Percentiles rank a stretch among this genome's conserved stretches.
Conservation (phyloP, 1,139 yeast species). For the Taiozyma onychis region DNA sequence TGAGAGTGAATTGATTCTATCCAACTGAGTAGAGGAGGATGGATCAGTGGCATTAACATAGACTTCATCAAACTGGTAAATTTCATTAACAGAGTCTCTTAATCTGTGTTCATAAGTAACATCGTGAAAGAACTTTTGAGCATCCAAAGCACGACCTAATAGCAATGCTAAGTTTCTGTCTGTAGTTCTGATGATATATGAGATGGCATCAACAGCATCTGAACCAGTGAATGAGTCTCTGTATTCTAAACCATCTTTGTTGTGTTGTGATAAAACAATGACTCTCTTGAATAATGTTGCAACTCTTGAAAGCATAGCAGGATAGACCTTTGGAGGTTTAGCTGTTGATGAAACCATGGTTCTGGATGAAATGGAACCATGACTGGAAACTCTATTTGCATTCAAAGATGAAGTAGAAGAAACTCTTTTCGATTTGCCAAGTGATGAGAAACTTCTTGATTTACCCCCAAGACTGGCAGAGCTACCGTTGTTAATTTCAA, state of each 20-base stretch:
- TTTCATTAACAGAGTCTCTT: constrained; percentile 82
- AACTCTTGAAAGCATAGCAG: constrained; percentile 83
- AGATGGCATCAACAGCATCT: constrained; percentile 86
- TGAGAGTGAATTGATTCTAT: constrained; percentile 22
- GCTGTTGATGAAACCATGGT: constrained; percentile 20
- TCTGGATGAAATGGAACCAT: constrained; percentile 18
- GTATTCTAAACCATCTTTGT: constrained; percentile 91
- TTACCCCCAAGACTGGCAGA: constrained; percentile 29
- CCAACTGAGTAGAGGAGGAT: constrained; percentile 8
- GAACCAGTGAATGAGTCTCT: constrained; percentile 94
- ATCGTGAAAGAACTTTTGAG: constrained; percentile 91
- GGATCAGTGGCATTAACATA: constrained; percentile 14
- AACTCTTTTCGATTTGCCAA: constrained; percentile 26
- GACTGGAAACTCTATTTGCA: constrained; percentile 21
- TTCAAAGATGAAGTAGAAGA: constrained; percentile 27
- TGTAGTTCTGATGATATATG: constrained; percentile 79
- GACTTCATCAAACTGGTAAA: constrained; percentile 76
- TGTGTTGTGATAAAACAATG: constrained; percentile 68
- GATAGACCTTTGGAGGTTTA: constrained; percentile 68
- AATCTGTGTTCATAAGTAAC: constrained; percentile 92
- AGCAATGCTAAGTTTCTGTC: constrained; percentile 87
- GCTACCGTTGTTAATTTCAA: constrained; percentile 26
- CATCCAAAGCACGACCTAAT: constrained; percentile 88
- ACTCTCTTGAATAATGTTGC: constrained; percentile 73
- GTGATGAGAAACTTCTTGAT: constrained; percentile 31